A percentile compares a stretch with the other conserved stretches of the same genome.
Conservation (phyloP, 805 yeast species). For the Saturnispora quitensis region DNA sequence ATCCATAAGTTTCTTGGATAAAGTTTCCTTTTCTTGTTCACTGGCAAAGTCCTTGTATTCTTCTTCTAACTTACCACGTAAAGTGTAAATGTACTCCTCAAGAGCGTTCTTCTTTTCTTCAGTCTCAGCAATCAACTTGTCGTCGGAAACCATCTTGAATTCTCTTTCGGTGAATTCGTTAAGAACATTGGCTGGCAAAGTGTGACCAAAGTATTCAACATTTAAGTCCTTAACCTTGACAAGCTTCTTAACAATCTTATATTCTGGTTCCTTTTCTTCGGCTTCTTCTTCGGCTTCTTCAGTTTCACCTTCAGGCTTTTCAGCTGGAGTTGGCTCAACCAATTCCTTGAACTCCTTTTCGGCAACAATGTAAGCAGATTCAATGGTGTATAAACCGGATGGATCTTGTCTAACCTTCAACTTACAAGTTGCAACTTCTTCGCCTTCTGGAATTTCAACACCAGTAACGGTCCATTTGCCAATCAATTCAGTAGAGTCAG, state of each 20-base stretch:
- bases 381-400: slow-evolving; percentile 88
- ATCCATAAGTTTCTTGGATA: slow-evolving; percentile 62
- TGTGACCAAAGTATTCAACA: slow-evolving; percentile 52
- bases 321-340: slow-evolving; percentile 50
- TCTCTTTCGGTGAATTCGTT: slow-evolving; percentile 70
- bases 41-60: slow-evolving; percentile 81
- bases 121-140: slow-evolving; percentile 95
- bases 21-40: slow-evolving; percentile 79
- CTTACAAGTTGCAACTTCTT: slow-evolving; percentile 72
- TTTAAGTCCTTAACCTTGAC: slow-evolving; percentile 80
- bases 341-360: slow-evolving; percentile 86
- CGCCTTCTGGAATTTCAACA: slow-evolving; percentile 71
- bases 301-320: slow-evolving; percentile 36
- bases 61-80: slow-evolving; percentile 94
- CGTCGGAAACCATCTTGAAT: slow-evolving; percentile 75
- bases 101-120: slow-evolving; percentile 97
- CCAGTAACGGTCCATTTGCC: slow-evolving; percentile 86
- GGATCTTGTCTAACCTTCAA: slow-evolving; percentile 95
- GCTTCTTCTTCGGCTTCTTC: slow-evolving; percentile 26
- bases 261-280: slow-evolving; percentile 69
- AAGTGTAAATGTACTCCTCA: slow-evolving; percentile 96
- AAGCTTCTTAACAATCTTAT: slow-evolving; percentile 82
- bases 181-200: slow-evolving; percentile 48
- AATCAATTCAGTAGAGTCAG: slow-evolving; percentile 53
- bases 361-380: slow-evolving; percentile 90